Evolutionary conservation across 805 yeast genomes (phyloP), one percentile per base, ranked within the genome.

Genomic region (Kodamaea laetipori): DNA sequence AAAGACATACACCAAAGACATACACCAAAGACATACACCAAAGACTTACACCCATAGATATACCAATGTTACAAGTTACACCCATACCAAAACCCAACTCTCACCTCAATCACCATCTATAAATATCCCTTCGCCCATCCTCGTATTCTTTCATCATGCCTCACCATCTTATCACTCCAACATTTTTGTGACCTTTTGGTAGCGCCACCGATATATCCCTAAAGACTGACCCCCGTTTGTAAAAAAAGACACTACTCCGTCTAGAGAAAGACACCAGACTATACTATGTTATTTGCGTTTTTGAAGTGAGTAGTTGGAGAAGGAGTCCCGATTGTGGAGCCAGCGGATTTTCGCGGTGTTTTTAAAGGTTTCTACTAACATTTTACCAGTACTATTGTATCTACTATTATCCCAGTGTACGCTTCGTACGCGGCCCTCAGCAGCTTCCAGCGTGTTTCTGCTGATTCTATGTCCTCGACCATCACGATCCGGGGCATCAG

Each of bases 391-490:
- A 43, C 61, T 6, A 25, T 57, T 26, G 64, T 76, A 18, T 67
- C 82, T 6, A 66, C 79, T 26, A 68, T 72, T 8, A 78, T 80
- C 60, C 90, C 90, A 2, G 60, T 78, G 11, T 58, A 78, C 46
- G 84, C 84, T 39, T 78, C 88, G 3, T 82, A 70, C 61, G 74
- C 69, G 48, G 81, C 88, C 1, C 67, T 80, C 43, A 73, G 76
- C 42, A 52, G 63, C 37, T 67, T 71, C 51, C 72, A 56, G n/a
- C 50, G 51, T 4, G 54, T 60, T 16, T 56, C 61, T 26, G 52
- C 68, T 55, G 41, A 40, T 46, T 41, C 60, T 49, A 58, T 69
- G 51, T 49, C 65, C 44, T 46, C 50, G 45, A 52, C 59, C 43
- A 44, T 74, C 57, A 61, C 59, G 56, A 55, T 67, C 51, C 64